A percentile compares a stretch with the other conserved stretches of the same genome.
Conservation (phyloP, 352 stramenopile species). For the Globisporangium cystogenes region DNA sequence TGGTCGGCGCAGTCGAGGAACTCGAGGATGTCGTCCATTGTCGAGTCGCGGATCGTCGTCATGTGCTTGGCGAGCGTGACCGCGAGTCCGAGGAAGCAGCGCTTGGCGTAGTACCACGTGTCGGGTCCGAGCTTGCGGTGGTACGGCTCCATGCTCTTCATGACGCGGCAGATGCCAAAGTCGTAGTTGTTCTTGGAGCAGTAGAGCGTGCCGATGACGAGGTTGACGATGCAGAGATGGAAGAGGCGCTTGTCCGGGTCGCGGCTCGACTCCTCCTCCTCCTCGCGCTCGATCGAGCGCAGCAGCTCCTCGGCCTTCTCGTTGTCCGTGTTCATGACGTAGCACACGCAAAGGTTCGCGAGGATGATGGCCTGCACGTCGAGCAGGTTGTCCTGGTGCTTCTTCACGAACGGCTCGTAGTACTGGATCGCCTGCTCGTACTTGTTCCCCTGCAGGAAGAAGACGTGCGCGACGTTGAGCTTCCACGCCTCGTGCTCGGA, state of each 20-base stretch:
- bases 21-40: constrained; percentile 92
- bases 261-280: constrained; percentile 85
- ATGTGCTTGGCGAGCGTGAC: constrained; percentile 95
- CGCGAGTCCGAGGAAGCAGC: constrained; percentile 92
- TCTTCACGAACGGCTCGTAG: constrained; percentile 95
- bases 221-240: constrained; percentile 97
- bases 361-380: constrained; percentile 95
- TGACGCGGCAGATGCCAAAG: constrained; percentile 94
- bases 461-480: constrained; percentile 95
- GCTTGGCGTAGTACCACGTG: constrained; percentile 96
- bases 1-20: constrained; percentile 91
- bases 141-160: constrained; percentile 95
- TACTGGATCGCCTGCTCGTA: constrained; percentile 90
- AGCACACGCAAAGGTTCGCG: constrained; percentile 96
- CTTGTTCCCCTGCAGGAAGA: constrained; percentile 93
- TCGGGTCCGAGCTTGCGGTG: constrained; percentile 94
- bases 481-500: constrained; percentile 94
- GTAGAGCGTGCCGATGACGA: constrained; percentile 97
- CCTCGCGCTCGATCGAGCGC: constrained; percentile 93
- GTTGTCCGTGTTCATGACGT: constrained; percentile 98
- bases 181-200: constrained; percentile 98
- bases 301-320: constrained; percentile 95
- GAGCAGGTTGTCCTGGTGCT: constrained; percentile 87
- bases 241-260: constrained; percentile 89
- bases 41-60: constrained; percentile 92